Base-by-base conservation (phyloP, 768 basidiomycete species). In the Cystofilobasidium ferigula region DNA sequence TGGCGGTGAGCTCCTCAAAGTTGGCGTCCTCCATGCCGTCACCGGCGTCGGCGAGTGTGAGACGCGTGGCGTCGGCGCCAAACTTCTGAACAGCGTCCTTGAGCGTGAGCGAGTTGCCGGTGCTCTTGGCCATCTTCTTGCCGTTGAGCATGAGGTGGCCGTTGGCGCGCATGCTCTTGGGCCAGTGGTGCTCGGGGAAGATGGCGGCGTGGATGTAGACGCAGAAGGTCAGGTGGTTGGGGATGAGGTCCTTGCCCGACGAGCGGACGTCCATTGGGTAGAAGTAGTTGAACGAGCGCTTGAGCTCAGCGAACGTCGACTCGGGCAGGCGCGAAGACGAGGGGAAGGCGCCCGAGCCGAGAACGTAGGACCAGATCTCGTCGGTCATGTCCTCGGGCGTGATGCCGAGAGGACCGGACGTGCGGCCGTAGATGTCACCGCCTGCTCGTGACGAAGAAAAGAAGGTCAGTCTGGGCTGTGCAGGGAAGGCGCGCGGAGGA, bases 231-330 rank as follows among this genome's bases (percentile, higher is more conserved):
- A 99, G 74, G 76, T 98, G 87, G 77, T 99, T 99, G 43, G 87
- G 88, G 68, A 99, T 86, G 68, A 99, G 81, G 73, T 99, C 95
- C 77, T 98, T 98, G 62, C 89, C 95, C 16, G 95, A 99, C 18
- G 95, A 97, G 57, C 95, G 89, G 71, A 99, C 83, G 78, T 98
- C 90, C 80, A 97, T 86, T 61, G 95, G 94, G 77, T 99, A 99
- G 80, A 94, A 98, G 80, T 97, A 99, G 36, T 86, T 79, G 81
- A 86, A 98, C 76, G 91, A 86, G 76, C 87, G 86, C 75, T 87
- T 92, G 77, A 98, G 81, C 20, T 81, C 80, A 73, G 92, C 86
- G 36, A 84, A 87, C 72, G 88, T 89, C 73, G 88, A 88, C 69
- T 80, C 81, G 2, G 84, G 77, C 51, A 95, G 75, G 7, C 86